A percentile compares a stretch with the other conserved stretches of the same genome.
These are phyloP conservation scores for Diatrype stigma DNA, from an alignment of 2,329 filamentous ascomycete genomes.

Conservation along the genomic window DNA sequence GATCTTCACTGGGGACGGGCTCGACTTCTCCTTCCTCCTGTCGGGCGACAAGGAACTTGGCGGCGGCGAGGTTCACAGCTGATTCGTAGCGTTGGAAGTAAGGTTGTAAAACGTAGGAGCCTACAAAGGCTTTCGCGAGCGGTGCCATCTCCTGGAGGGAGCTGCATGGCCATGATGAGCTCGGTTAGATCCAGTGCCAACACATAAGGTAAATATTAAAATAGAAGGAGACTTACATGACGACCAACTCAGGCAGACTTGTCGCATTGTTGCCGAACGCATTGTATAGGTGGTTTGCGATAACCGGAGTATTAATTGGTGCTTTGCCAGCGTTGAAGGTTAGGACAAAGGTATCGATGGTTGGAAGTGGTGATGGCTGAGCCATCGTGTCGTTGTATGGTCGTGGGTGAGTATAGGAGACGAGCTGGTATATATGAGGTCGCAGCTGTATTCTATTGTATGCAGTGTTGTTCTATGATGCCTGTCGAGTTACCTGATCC, in stretches of 20 bases:
- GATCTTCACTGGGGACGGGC: slow-evolving; percentile 13
- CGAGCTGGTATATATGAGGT: no score
- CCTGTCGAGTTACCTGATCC: no score
- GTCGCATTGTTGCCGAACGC: slow-evolving; percentile 48
- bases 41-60: no score
- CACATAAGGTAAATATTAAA: slow-evolving; percentile 12
- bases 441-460: no score
- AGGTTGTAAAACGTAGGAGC: slow-evolving; percentile 69
- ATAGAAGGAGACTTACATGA: slow-evolving; percentile 43
- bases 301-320: slow-evolving; percentile 63
- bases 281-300: slow-evolving; percentile 66
- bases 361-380: slow-evolving; percentile 39
- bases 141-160: slow-evolving; percentile 92
- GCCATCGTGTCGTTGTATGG: slow-evolving; percentile 17
- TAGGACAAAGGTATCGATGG: slow-evolving; percentile 69
- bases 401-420: no score
- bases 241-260: slow-evolving; percentile 49
- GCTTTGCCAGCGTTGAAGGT: slow-evolving; percentile 87
- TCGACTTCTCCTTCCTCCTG: no score
- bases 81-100: slow-evolving; percentile 71
- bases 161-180: slow-evolving; percentile 31
- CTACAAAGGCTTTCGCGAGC: slow-evolving; percentile 78
- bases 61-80: slow-evolving; percentile 66
- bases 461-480: background rate
- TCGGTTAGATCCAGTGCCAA: background rate